Evolutionary conservation across 2,329 filamentous ascomycete species (phyloP).

Genomic region (Furcasterigmium furcatum): DNA sequence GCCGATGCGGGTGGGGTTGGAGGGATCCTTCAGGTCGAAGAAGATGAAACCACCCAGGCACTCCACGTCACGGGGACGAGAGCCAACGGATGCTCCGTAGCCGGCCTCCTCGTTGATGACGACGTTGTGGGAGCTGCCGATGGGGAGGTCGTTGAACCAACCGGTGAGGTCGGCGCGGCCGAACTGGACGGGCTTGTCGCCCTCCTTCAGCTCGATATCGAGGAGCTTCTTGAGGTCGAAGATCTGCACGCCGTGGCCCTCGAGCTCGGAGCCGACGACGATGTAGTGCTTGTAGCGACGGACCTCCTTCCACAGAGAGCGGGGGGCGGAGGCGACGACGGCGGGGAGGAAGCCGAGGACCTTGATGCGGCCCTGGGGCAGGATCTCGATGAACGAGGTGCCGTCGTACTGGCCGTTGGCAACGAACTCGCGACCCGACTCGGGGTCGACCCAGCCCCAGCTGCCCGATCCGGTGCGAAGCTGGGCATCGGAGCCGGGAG

Average conservation of each 20-base stretch:
- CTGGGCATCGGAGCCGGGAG: constrained; percentile 16
- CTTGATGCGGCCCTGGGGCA: constrained; percentile 33
- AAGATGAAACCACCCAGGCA: constrained; percentile 49
- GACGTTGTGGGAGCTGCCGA: constrained; percentile 42
- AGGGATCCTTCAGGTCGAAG: constrained; percentile 48
- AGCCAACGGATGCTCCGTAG: constrained; percentile 38
- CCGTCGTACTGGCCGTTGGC: constrained; percentile 30
- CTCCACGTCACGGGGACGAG: constrained; percentile 27
- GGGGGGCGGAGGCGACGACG: constrained; percentile 5
- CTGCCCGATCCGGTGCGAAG: constrained; percentile 21
- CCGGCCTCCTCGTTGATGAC: constrained; percentile 41
- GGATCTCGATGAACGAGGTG: constrained; percentile 40
- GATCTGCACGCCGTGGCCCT: constrained; percentile 54
- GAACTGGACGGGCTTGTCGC: constrained; percentile 29
- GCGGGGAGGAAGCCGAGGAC: constrained; percentile 35
- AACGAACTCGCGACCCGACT: constrained; percentile 24
- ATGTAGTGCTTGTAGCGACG: constrained; percentile 25
- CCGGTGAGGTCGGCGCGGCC: constrained; percentile 26
- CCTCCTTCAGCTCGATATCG: constrained; percentile 32
- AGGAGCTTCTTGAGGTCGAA: constrained; percentile 54
- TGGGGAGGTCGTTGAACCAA: constrained; percentile 20
- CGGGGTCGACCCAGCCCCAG: constrained; percentile 38
- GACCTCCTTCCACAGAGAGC: constrained; percentile 27
- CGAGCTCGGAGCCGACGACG: constrained; percentile 32
- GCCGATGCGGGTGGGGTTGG: constrained; percentile 44